These are phyloP conservation scores for Penicillium pulvis DNA, from an alignment of 495 filamentous ascomycete genomes.

Conservation along the genomic window DNA sequence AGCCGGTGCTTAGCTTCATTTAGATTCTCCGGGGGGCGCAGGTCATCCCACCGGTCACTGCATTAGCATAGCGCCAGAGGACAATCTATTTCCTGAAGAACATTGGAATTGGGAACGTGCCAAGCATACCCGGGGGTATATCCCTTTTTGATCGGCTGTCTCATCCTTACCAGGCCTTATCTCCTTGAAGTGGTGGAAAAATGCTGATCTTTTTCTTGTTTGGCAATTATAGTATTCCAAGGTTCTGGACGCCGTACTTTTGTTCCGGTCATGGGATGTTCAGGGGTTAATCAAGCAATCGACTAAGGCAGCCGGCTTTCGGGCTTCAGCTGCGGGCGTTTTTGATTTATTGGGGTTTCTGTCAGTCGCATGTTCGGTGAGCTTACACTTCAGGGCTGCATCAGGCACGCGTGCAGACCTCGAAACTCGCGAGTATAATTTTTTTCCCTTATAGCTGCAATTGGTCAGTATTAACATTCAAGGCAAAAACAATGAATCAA, in stretches of 20 bases:
- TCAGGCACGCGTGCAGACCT: too few species aligned
- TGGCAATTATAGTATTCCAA: not conserved
- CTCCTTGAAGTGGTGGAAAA: not conserved
- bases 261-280: not conserved
- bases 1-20: constrained; percentile 7
- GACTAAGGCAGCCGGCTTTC: not conserved
- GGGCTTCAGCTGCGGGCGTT: too few species aligned
- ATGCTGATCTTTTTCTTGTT: not conserved
- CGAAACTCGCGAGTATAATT: too few species aligned
- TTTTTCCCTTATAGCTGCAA: too few species aligned
- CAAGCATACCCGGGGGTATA: constrained; percentile 11
- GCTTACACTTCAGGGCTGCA: too few species aligned
- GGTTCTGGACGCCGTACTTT: not conserved
- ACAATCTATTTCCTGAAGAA: constrained; percentile 16
- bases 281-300: not conserved
- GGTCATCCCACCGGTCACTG: constrained; percentile 8
- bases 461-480: not conserved
- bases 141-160: constrained; percentile 13
- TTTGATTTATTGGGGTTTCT: too few species aligned
- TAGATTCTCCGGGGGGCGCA: constrained; percentile 11
- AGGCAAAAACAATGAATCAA: not conserved
- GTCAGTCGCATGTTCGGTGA: too few species aligned
- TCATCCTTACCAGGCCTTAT: not conserved
- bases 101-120: not conserved
- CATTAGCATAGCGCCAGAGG: constrained; percentile 16